Evolutionary conservation across 129 eudicot genomes (phyloP), one percentile per base, ranked within the genome.

Genomic region (Centella asiatica): DNA sequence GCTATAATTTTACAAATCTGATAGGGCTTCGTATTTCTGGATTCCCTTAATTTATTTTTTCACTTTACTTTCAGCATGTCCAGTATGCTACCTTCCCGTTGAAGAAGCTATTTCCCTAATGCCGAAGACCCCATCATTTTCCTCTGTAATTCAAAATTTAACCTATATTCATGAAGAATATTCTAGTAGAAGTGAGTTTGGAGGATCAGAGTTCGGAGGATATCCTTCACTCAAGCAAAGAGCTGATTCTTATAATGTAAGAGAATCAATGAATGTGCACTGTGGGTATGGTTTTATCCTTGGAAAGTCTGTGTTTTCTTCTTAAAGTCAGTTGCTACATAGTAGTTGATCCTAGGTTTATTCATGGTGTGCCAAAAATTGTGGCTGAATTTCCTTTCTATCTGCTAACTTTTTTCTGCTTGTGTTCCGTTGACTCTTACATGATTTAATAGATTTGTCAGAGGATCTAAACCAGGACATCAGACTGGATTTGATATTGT

Each of bases 121-220:
- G 99, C 96, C 99, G 5, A 81, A 69, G 33, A 81, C 85, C 59
- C 77, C 93, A 22, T 93, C 99, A 6, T 82, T 73, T 66, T 93
- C 99, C 54, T 95, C 96, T 1, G 84, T 84, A 26, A 78, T 89
- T 39, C 75, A 78, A 64, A 73, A 74, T 13, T 71, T 93, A 48
- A 76, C 81, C 53, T 93, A 80, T 76, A 71, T 87, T 70, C 84
- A 85, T 65, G 99, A 93, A 71, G 96, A 87, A 59, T 69, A 80
- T 74, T 69, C 63, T 51, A 78, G 79, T 6, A 87, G 63, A 82
- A 82, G 73, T 52, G 96, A 93, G 76, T 93, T 93, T 72, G 99
- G 99, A 73, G 99, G 98, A 45, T 92, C 98, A 51, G 88, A 87
- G 39, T 92, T 92, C 42, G 98, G 98, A 68, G 98, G 99, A 65